A percentile compares a stretch with the other conserved stretches of the same genome.
These are phyloP conservation scores for Tetrahymena borealis DNA, from an alignment of 73 alveolate species.

Conservation along the genomic window DNA sequence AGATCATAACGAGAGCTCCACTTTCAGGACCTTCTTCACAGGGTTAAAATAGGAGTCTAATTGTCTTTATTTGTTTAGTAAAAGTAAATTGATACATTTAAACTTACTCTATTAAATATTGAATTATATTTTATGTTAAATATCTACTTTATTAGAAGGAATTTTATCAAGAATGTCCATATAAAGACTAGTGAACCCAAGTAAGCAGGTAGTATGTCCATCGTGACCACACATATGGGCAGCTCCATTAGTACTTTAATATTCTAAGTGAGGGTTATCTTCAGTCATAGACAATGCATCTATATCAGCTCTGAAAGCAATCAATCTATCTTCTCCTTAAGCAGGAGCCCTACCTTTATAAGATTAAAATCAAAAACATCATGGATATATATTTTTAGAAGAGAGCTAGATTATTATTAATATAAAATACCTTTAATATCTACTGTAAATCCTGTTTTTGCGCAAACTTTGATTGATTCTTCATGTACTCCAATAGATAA, in stretches of 20 bases:
- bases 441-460: slow-evolving; percentile 30
- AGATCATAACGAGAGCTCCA: slow-evolving; percentile 53
- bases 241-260: slow-evolving; percentile 42
- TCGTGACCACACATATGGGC: slow-evolving; percentile 78
- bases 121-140: no score
- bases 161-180: slow-evolving; percentile 21
- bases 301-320: slow-evolving; percentile 63
- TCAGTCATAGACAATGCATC: slow-evolving; percentile 59
- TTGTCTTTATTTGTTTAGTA: slow-evolving; percentile 19
- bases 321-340: slow-evolving; percentile 33
- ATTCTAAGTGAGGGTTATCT: slow-evolving; percentile 40
- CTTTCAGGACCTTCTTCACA: slow-evolving; percentile 57
- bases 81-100: no score
- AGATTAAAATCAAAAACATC: background rate
- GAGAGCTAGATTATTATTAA: no score
- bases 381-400: background rate
- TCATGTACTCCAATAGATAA: background rate
- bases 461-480: slow-evolving; percentile 14
- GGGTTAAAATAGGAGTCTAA: slow-evolving; percentile 51
- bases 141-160: slow-evolving; percentile 25
- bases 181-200: slow-evolving; percentile 49
- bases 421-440: background rate
- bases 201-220: slow-evolving; percentile 56
- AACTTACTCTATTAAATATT: no score
- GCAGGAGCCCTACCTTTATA: slow-evolving; percentile 8